These are phyloP conservation scores for Xylaria flabelliformis DNA, from an alignment of 495 filamentous ascomycete genomes.

Conservation along the genomic window DNA sequence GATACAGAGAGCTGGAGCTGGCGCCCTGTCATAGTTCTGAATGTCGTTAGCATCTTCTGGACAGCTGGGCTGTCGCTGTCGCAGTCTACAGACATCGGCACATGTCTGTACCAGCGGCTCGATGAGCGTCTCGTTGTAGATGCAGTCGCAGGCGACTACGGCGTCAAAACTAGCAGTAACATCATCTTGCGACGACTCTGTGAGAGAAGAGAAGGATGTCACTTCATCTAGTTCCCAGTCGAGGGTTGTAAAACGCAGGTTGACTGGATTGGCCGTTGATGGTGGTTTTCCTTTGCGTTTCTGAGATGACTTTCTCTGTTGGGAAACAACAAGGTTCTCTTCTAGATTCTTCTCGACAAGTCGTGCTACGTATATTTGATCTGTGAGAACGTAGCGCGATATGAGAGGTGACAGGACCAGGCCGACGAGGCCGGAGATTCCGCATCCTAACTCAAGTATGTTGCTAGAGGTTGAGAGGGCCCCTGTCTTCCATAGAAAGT, in stretches of 20 bases:
- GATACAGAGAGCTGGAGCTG: constrained; percentile 58
- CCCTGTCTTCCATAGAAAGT: constrained; percentile 66
- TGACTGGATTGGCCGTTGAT: constrained; percentile 25
- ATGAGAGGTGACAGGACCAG: constrained; percentile 68
- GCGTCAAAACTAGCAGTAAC: constrained; percentile 60
- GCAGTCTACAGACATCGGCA: constrained; percentile 72
- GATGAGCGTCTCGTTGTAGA: constrained; percentile 88
- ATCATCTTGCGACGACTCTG: constrained; percentile 33
- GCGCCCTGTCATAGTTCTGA: constrained; percentile 19
- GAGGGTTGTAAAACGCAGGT: constrained; percentile 58
- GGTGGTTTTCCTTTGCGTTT: constrained; percentile 35
- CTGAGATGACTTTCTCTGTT: constrained; percentile 22
- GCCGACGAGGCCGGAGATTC: constrained; percentile 79
- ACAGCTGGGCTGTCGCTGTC: too few species aligned
- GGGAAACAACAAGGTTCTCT: constrained; percentile 55
- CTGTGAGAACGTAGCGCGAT: constrained; percentile 76
- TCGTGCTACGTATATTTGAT: constrained; percentile 83
- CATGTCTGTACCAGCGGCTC: constrained; percentile 84
- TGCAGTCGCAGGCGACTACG: constrained; percentile 84
- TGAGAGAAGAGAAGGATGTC: constrained; percentile 45
- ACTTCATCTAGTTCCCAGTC: constrained; percentile 73
- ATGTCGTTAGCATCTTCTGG: too few species aligned
- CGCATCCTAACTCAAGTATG: constrained; percentile 85
- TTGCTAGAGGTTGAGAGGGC: constrained; percentile 61
- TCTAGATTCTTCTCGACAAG: constrained; percentile 76